These are phyloP conservation scores for Flueggea neowawraea DNA, from an alignment of 441 rosid species.

Conservation along the genomic window DNA sequence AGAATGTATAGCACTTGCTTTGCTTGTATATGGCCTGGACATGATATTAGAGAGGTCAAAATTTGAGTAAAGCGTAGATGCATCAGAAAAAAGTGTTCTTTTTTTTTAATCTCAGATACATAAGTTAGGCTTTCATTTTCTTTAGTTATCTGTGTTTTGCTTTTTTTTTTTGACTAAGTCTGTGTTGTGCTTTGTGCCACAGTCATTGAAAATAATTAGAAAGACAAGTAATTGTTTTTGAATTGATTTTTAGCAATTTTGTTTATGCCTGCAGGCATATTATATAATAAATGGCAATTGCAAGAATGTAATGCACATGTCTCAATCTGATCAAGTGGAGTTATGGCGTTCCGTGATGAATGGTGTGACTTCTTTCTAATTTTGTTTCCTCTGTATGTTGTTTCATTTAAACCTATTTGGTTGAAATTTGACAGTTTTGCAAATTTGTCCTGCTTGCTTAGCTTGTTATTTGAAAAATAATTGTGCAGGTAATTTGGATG, in stretches of 20 bases:
- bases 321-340: constrained; percentile 59
- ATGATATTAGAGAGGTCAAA: too few relatives aligned
- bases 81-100: too few relatives aligned
- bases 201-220: background rate
- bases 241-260: constrained; percentile 12
- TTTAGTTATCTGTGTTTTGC: background rate
- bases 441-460: background rate
- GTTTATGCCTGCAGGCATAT: constrained; percentile 62
- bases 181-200: background rate
- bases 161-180: background rate
- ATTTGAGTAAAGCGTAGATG: too few relatives aligned
- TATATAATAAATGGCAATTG: constrained; percentile 39
- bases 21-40: too few relatives aligned
- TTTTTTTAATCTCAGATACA: too few relatives aligned
- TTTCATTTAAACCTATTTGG: background rate
- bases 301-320: constrained; percentile 8
- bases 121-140: too few relatives aligned
- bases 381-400: background rate
- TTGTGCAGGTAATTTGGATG: constrained; percentile 70
- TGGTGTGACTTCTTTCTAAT: constrained; percentile 34
- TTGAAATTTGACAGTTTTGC: too few relatives aligned
- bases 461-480: background rate
- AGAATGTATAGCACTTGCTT: too few relatives aligned
- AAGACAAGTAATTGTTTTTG: background rate
- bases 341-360: constrained; percentile 73